Conservation (phyloP, 2,329 filamentous ascomycete genomes). For the Aureobasidium zeae region DNA sequence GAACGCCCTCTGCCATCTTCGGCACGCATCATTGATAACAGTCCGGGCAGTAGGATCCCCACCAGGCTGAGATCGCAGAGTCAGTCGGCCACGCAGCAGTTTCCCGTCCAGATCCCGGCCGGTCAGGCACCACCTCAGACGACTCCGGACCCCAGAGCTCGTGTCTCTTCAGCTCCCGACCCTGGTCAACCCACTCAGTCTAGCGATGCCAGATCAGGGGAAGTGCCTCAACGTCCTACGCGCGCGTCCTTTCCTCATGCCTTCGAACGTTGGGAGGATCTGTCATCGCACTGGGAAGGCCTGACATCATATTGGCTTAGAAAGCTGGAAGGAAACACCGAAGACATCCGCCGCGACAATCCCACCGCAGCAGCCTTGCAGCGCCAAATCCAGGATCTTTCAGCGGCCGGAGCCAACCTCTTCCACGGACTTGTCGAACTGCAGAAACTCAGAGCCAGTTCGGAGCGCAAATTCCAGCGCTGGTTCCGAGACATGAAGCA, state of each 20-base stretch:
- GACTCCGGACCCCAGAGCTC: slow-evolving; percentile 1
- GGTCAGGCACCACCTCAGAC: slow-evolving; percentile 3
- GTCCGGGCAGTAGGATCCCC: neutral
- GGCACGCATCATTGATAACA: neutral
- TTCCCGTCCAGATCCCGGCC: neutral
- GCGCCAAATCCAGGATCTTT: slow-evolving; percentile 92
- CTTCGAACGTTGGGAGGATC: slow-evolving; percentile 92
- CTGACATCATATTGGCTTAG: slow-evolving; percentile 96
- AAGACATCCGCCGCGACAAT: slow-evolving; percentile 66
- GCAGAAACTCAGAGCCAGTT: slow-evolving; percentile 85
- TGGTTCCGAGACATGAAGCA: slow-evolving; percentile 96
- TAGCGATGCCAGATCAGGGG: neutral
- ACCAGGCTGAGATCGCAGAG: neutral
- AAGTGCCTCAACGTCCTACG: slow-evolving; percentile 16
- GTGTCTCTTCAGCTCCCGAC: slow-evolving; percentile 16
- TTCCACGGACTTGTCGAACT: slow-evolving; percentile 97
- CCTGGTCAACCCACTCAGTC: neutral
- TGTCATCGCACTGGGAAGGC: slow-evolving; percentile 97
- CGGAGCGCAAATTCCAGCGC: slow-evolving; percentile 92
- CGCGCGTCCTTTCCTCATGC: slow-evolving; percentile 80
- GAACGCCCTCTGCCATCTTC: neutral
- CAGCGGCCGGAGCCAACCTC: slow-evolving; percentile 88
- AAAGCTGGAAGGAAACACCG: slow-evolving; percentile 78
- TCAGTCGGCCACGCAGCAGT: neutral
- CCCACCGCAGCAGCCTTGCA: slow-evolving; percentile 81